Conservation (phyloP, 2,329 filamentous ascomycete genomes). For the Neonectria sp. region DNA sequence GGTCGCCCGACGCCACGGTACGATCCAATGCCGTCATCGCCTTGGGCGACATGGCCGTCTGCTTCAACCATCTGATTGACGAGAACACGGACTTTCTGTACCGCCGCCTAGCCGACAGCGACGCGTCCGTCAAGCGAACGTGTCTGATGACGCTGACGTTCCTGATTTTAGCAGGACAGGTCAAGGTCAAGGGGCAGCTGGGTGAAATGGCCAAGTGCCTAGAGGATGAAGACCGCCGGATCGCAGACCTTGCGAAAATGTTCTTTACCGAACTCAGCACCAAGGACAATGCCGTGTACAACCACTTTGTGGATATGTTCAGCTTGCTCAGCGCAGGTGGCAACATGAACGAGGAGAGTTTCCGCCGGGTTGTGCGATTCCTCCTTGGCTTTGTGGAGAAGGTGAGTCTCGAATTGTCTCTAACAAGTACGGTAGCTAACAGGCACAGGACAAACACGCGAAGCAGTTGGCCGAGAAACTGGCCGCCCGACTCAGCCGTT, state of each 20-base stretch:
- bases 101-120: constrained; percentile 88
- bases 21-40: constrained; percentile 97
- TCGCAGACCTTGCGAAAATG: constrained; percentile 95
- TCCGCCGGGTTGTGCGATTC: constrained; percentile 92
- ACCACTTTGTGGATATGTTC: constrained; percentile 99
- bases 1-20: constrained; percentile 91
- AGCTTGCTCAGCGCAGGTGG: constrained; percentile 88
- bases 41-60: constrained; percentile 98
- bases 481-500: constrained; percentile 86
- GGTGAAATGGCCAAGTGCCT: constrained; percentile 99
- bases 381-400: constrained; percentile 97
- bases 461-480: constrained; percentile 95
- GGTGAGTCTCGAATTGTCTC: constrained; percentile 65
- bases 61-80: constrained; percentile 99
- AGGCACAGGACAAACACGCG: constrained; percentile 89
- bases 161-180: constrained; percentile 95
- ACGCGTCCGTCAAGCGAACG: constrained; percentile 93
- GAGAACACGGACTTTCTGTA: constrained; percentile 99
- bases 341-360: constrained; percentile 85
- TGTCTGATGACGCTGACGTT: constrained; percentile 99
- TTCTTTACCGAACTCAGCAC: constrained; percentile 98
- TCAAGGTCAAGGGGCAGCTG: constrained; percentile 98
- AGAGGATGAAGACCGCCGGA: constrained; percentile 94
- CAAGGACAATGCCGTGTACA: constrained; percentile 99
- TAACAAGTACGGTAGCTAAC: constrained; percentile 40